Evolutionary conservation across 371 early-diverging fungal genomes (phyloP), one percentile per base, ranked within the genome.

Genomic region (Mucor irregularis): DNA sequence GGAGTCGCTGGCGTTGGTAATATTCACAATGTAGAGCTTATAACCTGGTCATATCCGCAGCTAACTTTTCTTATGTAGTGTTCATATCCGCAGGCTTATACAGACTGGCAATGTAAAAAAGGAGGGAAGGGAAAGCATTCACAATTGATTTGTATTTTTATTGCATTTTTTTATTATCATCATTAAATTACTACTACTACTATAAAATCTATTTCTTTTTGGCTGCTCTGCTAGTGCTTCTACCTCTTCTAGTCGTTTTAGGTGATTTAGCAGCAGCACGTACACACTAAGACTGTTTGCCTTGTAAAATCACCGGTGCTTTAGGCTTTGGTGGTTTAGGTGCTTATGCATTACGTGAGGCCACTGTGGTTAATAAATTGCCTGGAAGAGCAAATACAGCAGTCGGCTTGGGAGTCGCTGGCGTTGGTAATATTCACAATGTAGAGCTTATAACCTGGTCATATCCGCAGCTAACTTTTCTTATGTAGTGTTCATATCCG

Each of bases 51-150:
- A 8, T n/a, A n/a, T n/a, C 0, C 29, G 11, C 17, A 19, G 4
- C 25, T 34, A 39, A 24, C 9, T 10, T 28, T 24, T 11, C 28
- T 29, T n/a, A n/a, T n/a, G 17, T 22, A 76, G 77, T 69, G 2
- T 76, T 76, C 40, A 43, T 76, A 25, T 76, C 74, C 10, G 77
- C 77, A 17, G 77, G 77, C 13, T n/a, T 76, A 3, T 76, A 71
- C 44, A 54, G 77, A 61, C 56, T 71, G 14, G 21, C 54, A n/a
- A 44, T 73, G 40, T 76, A 63, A 49, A 56, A 44, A n/a, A n/a
- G n/a, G n/a, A n/a, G n/a, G n/a, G n/a, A n/a, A n/a, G n/a, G n/a
- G n/a, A 38, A 25, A 4, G 11, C 10, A n/a, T 51, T 51, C 42
- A 42, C 24, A 24, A 42, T 14, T 22, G 24, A 42, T 24, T 42